Evolutionary conservation across 2,329 filamentous ascomycete species (phyloP).

Genomic region (Fusarium humuli): DNA sequence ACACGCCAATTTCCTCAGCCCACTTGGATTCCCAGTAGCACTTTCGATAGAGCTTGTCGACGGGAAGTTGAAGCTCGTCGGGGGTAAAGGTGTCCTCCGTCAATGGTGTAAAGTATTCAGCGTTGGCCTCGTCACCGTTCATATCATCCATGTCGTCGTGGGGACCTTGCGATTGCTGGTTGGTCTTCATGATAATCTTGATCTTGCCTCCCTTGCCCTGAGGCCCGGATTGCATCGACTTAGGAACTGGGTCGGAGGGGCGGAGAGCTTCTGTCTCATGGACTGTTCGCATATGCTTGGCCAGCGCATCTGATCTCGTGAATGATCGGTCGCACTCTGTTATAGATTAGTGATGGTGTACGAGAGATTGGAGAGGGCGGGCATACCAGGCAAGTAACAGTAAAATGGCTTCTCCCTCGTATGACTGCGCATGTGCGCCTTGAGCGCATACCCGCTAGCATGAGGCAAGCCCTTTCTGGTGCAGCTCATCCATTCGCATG

Average conservation of each 20-base stretch:
- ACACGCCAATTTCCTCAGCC: slow-evolving; percentile 75
- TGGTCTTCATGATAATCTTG: slow-evolving; percentile 73
- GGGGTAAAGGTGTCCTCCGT: slow-evolving; percentile 71
- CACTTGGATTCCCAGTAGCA: slow-evolving; percentile 78
- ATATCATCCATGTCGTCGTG: slow-evolving; percentile 68
- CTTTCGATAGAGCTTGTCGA: slow-evolving; percentile 72
- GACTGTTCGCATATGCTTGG: slow-evolving; percentile 98
- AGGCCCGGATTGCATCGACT: slow-evolving; percentile 68
- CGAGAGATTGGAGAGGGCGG: not conserved
- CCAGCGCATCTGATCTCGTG: slow-evolving; percentile 92
- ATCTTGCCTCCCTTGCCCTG: slow-evolving; percentile 64
- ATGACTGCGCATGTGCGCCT: slow-evolving; percentile 97
- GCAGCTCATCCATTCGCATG: slow-evolving; percentile 97
- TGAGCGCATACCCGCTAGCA: slow-evolving; percentile 93
- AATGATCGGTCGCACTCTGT: slow-evolving; percentile 97
- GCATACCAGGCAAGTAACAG: slow-evolving; percentile 88
- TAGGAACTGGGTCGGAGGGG: slow-evolving; percentile 80
- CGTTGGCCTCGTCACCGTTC: slow-evolving; percentile 65
- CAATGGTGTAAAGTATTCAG: slow-evolving; percentile 68
- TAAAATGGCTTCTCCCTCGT: slow-evolving; percentile 99
- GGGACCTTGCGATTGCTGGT: slow-evolving; percentile 66
- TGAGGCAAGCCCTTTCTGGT: slow-evolving; percentile 88
- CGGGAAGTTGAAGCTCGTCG: slow-evolving; percentile 71
- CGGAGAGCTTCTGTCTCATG: slow-evolving; percentile 95
- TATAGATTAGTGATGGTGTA: slow-evolving; percentile 31